These are phyloP conservation scores for Nicotiana sylvestris DNA, from an alignment of 257 asterid genomes.

Conservation along the genomic window DNA sequence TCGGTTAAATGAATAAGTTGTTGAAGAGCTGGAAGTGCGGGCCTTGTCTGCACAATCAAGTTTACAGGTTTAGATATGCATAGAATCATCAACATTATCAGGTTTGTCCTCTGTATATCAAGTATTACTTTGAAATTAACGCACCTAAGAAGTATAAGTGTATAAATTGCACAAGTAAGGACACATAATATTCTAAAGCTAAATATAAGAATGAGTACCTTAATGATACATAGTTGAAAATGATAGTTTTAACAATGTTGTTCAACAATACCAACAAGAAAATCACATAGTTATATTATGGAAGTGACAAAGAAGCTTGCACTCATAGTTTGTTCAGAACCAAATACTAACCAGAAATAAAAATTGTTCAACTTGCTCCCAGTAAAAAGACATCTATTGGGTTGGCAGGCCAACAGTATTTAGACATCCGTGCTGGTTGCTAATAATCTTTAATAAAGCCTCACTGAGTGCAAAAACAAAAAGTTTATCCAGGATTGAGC, in stretches of 20 bases:
- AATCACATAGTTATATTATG: not conserved
- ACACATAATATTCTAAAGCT: not conserved
- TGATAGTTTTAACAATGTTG: not conserved
- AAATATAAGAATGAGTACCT: not conserved
- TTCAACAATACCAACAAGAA: not conserved
- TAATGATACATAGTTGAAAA: not conserved
- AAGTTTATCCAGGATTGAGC: not conserved
- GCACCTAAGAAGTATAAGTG: not conserved
- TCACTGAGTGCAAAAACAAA: not conserved
- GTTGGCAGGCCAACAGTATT: not conserved
- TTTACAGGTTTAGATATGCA: constrained; percentile 8
- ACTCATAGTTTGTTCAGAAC: not conserved
- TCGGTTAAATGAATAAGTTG: constrained; percentile 11
- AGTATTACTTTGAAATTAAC: not conserved
- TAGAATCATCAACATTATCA: not conserved
- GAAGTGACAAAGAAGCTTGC: not conserved
- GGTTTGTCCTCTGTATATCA: not conserved
- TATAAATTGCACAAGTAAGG: not conserved
- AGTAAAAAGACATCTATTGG: not conserved
- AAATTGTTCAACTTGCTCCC: not conserved
- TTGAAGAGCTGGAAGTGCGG: constrained; percentile 60
- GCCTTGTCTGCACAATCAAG: constrained; percentile 52
- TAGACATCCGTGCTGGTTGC: not conserved
- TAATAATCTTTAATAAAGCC: not conserved
- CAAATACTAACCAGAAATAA: not conserved